Evolutionary conservation across 2,329 filamentous ascomycete genomes (phyloP).

Genomic region (Kalaharituber pfeilii): DNA sequence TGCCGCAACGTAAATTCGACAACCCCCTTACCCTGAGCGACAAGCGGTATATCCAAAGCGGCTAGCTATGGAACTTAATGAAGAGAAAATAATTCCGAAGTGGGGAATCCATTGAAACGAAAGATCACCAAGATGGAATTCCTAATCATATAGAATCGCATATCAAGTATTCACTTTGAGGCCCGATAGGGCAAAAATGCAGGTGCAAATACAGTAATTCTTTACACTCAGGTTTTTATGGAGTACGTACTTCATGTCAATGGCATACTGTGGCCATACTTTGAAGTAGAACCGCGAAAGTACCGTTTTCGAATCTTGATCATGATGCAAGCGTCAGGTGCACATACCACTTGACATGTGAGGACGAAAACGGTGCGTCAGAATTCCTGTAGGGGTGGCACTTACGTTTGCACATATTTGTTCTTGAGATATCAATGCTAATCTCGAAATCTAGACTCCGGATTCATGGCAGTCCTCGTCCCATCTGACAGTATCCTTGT

Average conservation of each 20-base stretch:
- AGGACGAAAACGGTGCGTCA: constrained; percentile 24
- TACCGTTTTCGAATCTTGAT: constrained; percentile 40
- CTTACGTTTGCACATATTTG: not conserved
- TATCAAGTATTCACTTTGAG: too few species aligned
- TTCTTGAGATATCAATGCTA: too few species aligned
- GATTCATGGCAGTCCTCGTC: constrained; percentile 34
- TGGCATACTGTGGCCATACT: constrained; percentile 41
- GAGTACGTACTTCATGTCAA: constrained; percentile 43
- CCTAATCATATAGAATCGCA: too few species aligned
- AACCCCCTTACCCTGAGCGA: constrained; percentile 35
- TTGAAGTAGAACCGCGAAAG: constrained; percentile 41
- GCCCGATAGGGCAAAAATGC: not conserved
- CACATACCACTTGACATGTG: constrained; percentile 35
- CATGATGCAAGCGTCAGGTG: constrained; percentile 34
- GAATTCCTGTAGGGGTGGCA: constrained; percentile 33
- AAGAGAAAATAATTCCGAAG: too few species aligned
- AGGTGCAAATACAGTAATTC: not conserved
- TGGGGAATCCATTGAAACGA: too few species aligned
- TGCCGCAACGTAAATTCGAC: constrained; percentile 38
- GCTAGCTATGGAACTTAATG: constrained; percentile 30
- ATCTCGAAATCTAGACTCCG: constrained; percentile 35
- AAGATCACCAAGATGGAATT: too few species aligned
- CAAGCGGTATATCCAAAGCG: constrained; percentile 37
- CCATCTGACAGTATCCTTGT: constrained; percentile 30
- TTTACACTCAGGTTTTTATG: constrained; percentile 37